Evolutionary conservation across 306 rosid genomes (phyloP), one percentile per base, ranked within the genome.

Genomic region (Sicyos baderoa): DNA sequence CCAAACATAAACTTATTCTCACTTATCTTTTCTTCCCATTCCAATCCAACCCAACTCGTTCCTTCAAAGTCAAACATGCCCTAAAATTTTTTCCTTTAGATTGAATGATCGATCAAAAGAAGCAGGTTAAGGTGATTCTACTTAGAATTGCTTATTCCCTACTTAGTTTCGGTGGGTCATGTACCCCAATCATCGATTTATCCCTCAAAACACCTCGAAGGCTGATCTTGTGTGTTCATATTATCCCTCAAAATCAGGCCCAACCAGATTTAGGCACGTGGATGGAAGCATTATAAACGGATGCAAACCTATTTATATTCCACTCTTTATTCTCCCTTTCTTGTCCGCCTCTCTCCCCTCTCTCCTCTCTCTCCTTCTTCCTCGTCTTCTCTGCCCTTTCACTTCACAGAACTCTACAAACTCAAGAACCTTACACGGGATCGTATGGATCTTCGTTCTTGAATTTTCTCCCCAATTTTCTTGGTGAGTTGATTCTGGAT

Each of bases 301-400:
- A 89, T 89, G 96, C 97, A 93, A 93, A 93, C 98, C 96, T 93
- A 93, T 93, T 93, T 93, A 93, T 93, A 89, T 93, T 89, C 95
- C 86, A 74, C 82, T 77, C 89, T 93, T 79, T 80, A 91, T 80
- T 86, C 88, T 74, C 54, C 62, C 7, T 65, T 81, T 85, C 86
- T 82, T 66, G 87, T 86, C 92, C 92, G 84, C 82, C 37, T 80
- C 67, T 57, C 74, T 51, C 79, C 70, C 63, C 72, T 64, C 23
- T 73, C 73, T 64, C 49, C 35, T 29, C 3, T 3, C 3, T 25
- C 29, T 25, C 15, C 54, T 49, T 52, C 70, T 54, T 9, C 32
- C 75, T 55, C 50, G 17, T 59, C 40, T 72, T 48, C 58, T 65
- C 73, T 58, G 58, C 4, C 78, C 64, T 40, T 61, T 49, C 25